These are phyloP conservation scores for Amoebophrya sp. DNA, from an alignment of 169 alveolate species.

Conservation along the genomic window DNA sequence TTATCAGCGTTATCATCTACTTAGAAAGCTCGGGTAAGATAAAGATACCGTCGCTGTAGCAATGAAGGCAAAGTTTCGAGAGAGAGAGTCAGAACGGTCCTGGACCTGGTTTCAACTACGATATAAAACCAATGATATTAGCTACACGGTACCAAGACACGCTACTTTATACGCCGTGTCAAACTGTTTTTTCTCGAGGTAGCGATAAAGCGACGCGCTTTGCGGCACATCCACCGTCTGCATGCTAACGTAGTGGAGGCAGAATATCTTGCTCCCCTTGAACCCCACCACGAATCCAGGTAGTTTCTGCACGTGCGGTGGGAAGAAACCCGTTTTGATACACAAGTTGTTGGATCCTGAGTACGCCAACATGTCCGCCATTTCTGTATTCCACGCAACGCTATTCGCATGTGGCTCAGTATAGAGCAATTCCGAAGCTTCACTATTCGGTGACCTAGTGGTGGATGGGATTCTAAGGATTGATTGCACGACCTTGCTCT, in stretches of 20 bases:
- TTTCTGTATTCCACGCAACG: constrained; percentile 81
- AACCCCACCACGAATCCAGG: constrained; percentile 85
- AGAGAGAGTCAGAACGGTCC: too few relatives aligned
- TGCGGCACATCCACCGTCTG: constrained; percentile 76
- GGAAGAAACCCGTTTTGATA: constrained; percentile 73
- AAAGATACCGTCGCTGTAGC: too few relatives aligned
- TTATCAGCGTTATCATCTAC: too few relatives aligned
- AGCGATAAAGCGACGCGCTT: constrained; percentile 72
- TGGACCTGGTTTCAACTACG: too few relatives aligned
- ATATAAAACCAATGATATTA: too few relatives aligned
- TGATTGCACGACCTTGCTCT: too few relatives aligned
- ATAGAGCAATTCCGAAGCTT: constrained; percentile 50
- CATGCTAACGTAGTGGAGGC: constrained; percentile 64
- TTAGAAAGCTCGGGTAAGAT: too few relatives aligned
- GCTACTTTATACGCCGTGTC: constrained; percentile 32
- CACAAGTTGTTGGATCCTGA: constrained; percentile 71
- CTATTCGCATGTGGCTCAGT: constrained; percentile 73
- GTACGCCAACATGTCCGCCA: constrained; percentile 79
- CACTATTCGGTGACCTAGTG: too few relatives aligned
- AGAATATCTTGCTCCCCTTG: constrained; percentile 76
- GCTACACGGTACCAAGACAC: too few relatives aligned
- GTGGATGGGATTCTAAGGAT: too few relatives aligned
- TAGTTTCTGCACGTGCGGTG: constrained; percentile 74
- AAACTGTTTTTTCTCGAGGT: constrained; percentile 68
- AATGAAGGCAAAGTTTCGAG: too few relatives aligned